These are phyloP conservation scores for Auriscalpium microsporum DNA, from an alignment of 768 basidiomycete species.

Conservation along the genomic window DNA sequence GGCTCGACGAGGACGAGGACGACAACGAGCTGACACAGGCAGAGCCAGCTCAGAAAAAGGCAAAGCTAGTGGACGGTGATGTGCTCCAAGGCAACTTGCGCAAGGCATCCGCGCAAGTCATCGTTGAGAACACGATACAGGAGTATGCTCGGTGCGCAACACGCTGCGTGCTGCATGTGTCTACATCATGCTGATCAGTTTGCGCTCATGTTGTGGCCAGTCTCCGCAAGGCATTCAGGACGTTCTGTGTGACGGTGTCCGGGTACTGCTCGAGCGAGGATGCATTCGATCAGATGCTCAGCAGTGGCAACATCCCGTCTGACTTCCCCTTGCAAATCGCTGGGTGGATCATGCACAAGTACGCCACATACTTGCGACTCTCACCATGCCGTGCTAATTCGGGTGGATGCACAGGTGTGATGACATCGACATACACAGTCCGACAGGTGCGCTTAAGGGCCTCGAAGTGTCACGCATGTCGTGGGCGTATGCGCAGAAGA, in stretches of 20 bases:
- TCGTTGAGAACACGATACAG: neutral
- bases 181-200: neutral
- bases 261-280: neutral
- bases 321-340: neutral
- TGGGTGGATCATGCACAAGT: conserved; percentile 1
- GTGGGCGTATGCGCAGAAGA: conserved; percentile 14
- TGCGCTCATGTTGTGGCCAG: neutral
- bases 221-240: neutral
- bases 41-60: neutral
- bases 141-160: neutral
- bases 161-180: no score
- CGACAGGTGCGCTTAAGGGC: conserved; percentile 5
- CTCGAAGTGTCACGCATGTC: neutral
- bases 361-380: neutral
- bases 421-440: conserved; percentile 2
- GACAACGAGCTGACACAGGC: neutral
- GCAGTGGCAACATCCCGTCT: neutral
- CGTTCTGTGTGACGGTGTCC: neutral
- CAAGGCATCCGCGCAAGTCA: neutral
- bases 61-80: neutral
- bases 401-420: conserved; percentile 7
- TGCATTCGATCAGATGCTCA: neutral
- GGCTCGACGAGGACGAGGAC: neutral
- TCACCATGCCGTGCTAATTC: neutral
- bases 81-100: neutral